Conservation (phyloP, 805 yeast genomes). For the Hanseniaspora occidentalis region DNA sequence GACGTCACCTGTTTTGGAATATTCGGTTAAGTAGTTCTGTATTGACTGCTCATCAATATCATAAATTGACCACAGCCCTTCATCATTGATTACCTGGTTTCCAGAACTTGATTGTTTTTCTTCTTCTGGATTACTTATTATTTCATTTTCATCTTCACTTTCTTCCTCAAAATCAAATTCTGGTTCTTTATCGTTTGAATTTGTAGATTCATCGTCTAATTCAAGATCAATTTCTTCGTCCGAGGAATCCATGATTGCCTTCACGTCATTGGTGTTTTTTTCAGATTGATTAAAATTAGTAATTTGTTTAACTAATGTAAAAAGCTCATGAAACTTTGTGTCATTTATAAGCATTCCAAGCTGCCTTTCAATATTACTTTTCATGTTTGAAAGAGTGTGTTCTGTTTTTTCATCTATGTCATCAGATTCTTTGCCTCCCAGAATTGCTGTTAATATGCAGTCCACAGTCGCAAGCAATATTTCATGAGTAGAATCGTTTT, state of each 20-base stretch:
- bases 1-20: neutral
- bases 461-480: slow-evolving; percentile 29
- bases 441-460: neutral
- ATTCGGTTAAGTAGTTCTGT: neutral
- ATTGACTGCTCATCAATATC: neutral
- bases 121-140: slow-evolving; percentile 19
- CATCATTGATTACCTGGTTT: no score
- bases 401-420: neutral
- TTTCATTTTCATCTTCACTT: slow-evolving; percentile 19
- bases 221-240: slow-evolving; percentile 30
- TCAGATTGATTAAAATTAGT: slow-evolving; percentile 44
- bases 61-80: neutral
- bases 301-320: slow-evolving; percentile 33
- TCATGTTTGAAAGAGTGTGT: slow-evolving; percentile 45
- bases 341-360: slow-evolving; percentile 3
- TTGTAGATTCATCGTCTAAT: slow-evolving; percentile 7
- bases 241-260: slow-evolving; percentile 34
- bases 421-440: neutral
- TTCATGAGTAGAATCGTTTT: slow-evolving; percentile 66
- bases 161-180: slow-evolving; percentile 17
- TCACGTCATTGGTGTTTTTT: slow-evolving; percentile 17
- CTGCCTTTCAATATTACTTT: slow-evolving; percentile 32
- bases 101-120: slow-evolving; percentile 5
- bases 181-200: slow-evolving; percentile 18
- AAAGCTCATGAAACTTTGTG: slow-evolving; percentile 29